phyloP scores from a whole-genome alignment of 768 basidiomycete species.

The Russula ochroleuca region DNA sequence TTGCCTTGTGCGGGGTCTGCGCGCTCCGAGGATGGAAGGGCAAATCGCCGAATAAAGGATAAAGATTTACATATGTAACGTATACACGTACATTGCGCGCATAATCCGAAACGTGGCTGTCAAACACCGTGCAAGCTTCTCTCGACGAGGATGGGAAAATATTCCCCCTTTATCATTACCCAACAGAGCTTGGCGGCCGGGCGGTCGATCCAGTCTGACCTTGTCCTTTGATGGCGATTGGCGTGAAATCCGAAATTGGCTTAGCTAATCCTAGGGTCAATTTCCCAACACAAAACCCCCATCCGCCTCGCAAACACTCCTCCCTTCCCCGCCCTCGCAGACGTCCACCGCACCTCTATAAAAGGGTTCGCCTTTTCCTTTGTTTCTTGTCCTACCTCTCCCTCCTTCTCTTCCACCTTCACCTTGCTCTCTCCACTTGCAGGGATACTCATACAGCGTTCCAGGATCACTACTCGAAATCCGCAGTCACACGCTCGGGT shows the following conservation, averaged over 20 bases:
- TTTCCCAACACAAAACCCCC: neutral
- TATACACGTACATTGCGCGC: conserved; percentile 20
- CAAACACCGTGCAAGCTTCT: neutral
- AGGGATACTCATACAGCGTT: neutral
- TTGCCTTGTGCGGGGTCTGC: neutral
- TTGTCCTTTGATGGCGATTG: neutral
- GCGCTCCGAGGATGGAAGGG: conserved; percentile 19
- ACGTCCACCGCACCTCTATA: neutral
- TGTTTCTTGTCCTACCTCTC: neutral
- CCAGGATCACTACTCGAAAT: neutral
- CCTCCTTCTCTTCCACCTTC: neutral
- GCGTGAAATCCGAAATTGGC: conserved; percentile 3
- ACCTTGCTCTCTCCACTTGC: neutral
- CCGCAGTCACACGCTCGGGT: neutral
- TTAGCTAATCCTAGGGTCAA: conserved; percentile 5
- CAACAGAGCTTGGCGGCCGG: neutral
- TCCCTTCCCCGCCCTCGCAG: neutral
- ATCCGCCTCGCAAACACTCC: too few species aligned
- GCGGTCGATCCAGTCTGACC: neutral
- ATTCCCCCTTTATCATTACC: conserved; percentile 7
- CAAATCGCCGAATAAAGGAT: conserved; percentile 7
- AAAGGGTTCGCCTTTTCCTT: neutral
- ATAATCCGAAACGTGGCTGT: conserved; percentile 2
- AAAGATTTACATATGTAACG: conserved; percentile 12
- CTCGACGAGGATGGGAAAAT: too few species aligned